A percentile compares a stretch with the other conserved stretches of the same genome.
Conservation (phyloP, 2,329 filamentous ascomycete species). For the Penicillium sp. region DNA sequence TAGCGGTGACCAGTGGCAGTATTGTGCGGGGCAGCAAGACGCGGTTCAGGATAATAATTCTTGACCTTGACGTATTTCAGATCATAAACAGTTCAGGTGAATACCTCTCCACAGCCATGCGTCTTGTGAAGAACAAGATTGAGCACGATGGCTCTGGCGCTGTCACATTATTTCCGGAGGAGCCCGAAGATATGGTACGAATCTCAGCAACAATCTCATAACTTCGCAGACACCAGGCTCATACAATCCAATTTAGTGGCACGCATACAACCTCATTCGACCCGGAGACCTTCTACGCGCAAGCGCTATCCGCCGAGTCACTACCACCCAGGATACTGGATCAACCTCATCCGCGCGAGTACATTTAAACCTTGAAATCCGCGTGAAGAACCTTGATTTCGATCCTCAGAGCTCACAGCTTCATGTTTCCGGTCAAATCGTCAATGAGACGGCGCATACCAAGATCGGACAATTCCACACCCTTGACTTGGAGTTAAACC, state of each 20-base stretch:
- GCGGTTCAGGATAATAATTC: conserved; percentile 1
- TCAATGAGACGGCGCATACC: conserved; percentile 66
- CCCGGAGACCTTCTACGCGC: conserved; percentile 65
- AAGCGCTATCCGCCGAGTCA: conserved; percentile 65
- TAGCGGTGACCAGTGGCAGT: conserved; percentile 17
- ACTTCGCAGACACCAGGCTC: background rate
- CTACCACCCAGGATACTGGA: conserved; percentile 60
- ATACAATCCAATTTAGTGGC: conserved; percentile 56
- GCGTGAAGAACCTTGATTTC: conserved; percentile 67
- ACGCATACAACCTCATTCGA: conserved; percentile 72
- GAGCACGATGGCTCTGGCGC: conserved; percentile 66
- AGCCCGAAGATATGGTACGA: conserved; percentile 71
- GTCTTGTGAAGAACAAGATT: conserved; percentile 66
- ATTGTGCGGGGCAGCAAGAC: conserved; percentile 14
- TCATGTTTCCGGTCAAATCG: conserved; percentile 66
- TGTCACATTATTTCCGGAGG: conserved; percentile 68
- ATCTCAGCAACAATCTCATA: background rate
- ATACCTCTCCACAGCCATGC: conserved; percentile 50
- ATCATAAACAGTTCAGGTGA: background rate
- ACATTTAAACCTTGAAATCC: conserved; percentile 64
- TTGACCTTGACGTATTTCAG: conserved; percentile 3
- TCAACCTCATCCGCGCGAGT: conserved; percentile 64
- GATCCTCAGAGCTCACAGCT: conserved; percentile 67
- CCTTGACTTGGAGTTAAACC: conserved; percentile 80
- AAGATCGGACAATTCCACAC: conserved; percentile 69